Base-by-base conservation (phyloP, 352 stramenopile species). In the Peronospora belbahrii region DNA sequence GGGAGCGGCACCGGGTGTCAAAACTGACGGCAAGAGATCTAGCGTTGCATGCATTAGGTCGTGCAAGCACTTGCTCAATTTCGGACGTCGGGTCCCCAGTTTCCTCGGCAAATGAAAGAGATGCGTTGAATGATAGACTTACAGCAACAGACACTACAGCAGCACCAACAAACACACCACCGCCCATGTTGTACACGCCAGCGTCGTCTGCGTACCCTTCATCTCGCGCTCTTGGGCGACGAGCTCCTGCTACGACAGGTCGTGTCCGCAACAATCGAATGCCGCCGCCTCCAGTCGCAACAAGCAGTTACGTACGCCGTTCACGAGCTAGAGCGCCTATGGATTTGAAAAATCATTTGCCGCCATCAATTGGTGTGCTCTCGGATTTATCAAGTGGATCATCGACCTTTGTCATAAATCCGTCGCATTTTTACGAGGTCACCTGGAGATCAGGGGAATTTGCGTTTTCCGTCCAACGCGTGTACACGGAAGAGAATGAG, bases 401-500 rank as follows among this genome's bases (percentile, higher is more conserved):
- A 0, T 74, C 67, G 8, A 83, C 63, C 11, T 87, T 87, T 42
- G 40, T 59, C n/a, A 45, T 87, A 23, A 62, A 85, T 24, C 51
- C 68, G 18, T 46, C 56, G 9, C 56, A 39, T 15, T 83, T 87
- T 31, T 87, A 87, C 42, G 65, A 80, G 22, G 60, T 87, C 9
- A 60, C 60, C 44, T 87, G 75, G 75, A 67, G 54, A 25, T 65
- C 45, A 1, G 75, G 75, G 18, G 75, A 87, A 48, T 87, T 87
- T 52, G 75, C 72, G 3, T 87, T 83, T 33, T 87, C 75, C 14
- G 71, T 87, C 32, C 75, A 87, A 52, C 72, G 70, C 22, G 68
- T 87, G 3, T 85, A 83, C 60, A 51, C 71, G 2, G 69, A 76
- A 6, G 60, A 74, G 19, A 64, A 67, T 19, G 48, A 74, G 25